These are phyloP conservation scores for Fraxinus nigra DNA, from an alignment of 305 asterid species.

Conservation along the genomic window DNA sequence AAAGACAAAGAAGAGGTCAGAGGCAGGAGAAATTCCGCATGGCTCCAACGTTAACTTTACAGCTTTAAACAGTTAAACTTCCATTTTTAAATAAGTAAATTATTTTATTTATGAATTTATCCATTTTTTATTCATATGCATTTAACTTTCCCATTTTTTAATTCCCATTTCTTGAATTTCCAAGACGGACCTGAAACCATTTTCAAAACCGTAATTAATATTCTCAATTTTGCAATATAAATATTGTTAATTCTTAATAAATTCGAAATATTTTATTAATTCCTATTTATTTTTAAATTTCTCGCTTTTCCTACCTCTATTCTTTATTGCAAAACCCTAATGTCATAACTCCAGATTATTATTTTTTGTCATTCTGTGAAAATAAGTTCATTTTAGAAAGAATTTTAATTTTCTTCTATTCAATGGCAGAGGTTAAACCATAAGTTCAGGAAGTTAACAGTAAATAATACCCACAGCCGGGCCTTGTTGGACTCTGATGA, in stretches of 20 bases:
- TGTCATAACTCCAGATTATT: constrained; percentile 35
- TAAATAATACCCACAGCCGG: constrained; percentile 33
- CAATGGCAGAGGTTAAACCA: constrained; percentile 36
- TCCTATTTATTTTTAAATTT: constrained; percentile 31
- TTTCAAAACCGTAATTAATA: constrained; percentile 84
- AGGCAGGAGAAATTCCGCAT: constrained; percentile 51
- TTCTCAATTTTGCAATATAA: constrained; percentile 64
- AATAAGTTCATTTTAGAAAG: constrained; percentile 9
- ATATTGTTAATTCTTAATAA: constrained; percentile 52
- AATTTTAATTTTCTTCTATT: constrained; percentile 15
- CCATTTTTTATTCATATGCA: constrained; percentile 38
- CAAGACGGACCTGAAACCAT: constrained; percentile 89
- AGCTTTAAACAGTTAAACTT: constrained; percentile 55
- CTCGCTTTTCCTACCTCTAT: constrained; percentile 36
- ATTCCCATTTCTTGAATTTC: constrained; percentile 56
- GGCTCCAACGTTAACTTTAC: constrained; percentile 79
- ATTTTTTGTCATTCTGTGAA: constrained; percentile 11
- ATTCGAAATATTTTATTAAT: constrained; percentile 39
- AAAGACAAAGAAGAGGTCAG: constrained; percentile 79
- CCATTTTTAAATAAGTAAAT: constrained; percentile 29
- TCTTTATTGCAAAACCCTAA: constrained; percentile 63
- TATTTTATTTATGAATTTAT: constrained; percentile 28
- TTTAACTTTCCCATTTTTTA: constrained; percentile 46
- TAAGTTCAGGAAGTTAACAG: constrained; percentile 24
- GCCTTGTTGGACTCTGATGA: constrained; percentile 39